phyloP scores from a whole-genome alignment of 257 asterid genomes.

The Nicotiana obtusifolia region DNA sequence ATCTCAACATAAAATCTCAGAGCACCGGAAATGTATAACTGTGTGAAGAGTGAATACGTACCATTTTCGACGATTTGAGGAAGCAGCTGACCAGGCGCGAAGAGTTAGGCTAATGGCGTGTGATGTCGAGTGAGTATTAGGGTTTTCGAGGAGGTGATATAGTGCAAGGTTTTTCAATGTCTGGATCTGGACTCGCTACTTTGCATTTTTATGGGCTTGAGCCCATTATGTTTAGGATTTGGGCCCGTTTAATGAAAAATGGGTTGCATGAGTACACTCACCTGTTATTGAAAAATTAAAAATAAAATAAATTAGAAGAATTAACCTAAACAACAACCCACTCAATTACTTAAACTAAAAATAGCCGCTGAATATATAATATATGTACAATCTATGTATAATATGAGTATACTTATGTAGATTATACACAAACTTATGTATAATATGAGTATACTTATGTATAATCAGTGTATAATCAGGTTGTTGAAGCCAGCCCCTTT shows the following conservation, averaged over 20 bases:
- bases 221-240: not conserved
- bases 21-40: not conserved
- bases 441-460: too few relatives aligned
- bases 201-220: not conserved
- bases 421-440: too few relatives aligned
- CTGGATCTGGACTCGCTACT: not conserved
- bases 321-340: too few relatives aligned
- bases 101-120: not conserved
- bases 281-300: too few relatives aligned
- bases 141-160: not conserved
- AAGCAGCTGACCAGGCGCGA: not conserved
- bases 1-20: not conserved
- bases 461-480: too few relatives aligned
- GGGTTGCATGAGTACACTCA: too few relatives aligned
- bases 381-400: too few relatives aligned
- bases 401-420: too few relatives aligned
- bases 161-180: not conserved
- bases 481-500: too few relatives aligned
- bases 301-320: too few relatives aligned
- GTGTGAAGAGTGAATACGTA: not conserved
- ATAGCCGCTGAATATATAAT: too few relatives aligned
- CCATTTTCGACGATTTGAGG: slow-evolving; percentile 18
- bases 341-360: too few relatives aligned
- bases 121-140: not conserved
- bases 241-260: not conserved